phyloP scores from a whole-genome alignment of 2,329 filamentous ascomycete genomes.

The Shiraia sp. region DNA sequence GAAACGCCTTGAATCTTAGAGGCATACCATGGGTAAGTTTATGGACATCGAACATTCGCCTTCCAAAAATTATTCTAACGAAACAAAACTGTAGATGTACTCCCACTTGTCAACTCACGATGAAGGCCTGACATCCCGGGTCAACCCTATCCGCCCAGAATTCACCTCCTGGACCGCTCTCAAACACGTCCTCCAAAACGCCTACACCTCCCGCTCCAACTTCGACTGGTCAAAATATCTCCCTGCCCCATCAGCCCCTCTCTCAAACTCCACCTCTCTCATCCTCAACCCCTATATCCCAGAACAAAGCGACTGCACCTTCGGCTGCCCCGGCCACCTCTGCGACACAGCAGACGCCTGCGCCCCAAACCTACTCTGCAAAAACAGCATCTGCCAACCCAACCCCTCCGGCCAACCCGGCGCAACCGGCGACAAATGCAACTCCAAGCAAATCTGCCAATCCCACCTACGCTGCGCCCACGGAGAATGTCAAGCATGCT shows the following conservation, averaged over 20 bases:
- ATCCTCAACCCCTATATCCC: conserved; percentile 37
- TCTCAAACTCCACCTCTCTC: conserved; percentile 24
- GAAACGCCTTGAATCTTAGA: conserved; percentile 39
- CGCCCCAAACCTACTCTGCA: conserved; percentile 31
- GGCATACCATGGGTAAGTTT: conserved; percentile 42
- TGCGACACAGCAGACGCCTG: conserved; percentile 36
- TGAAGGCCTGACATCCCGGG: conserved; percentile 24
- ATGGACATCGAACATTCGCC: background rate
- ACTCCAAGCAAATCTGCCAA: conserved; percentile 34
- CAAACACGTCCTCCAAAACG: conserved; percentile 19
- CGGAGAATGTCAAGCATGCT: conserved; percentile 26
- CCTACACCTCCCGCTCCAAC: conserved; percentile 31
- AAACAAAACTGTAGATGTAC: conserved; percentile 33
- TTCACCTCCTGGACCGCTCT: conserved; percentile 31
- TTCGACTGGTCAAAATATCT: conserved; percentile 38
- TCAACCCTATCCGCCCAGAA: conserved; percentile 26
- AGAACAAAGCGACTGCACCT: conserved; percentile 29
- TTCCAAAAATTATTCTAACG: conserved; percentile 5
- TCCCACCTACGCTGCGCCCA: conserved; percentile 27
- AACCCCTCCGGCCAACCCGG: conserved; percentile 28
- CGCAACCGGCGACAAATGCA: conserved; percentile 26
- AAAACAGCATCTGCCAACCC: conserved; percentile 35
- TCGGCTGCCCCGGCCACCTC: conserved; percentile 37
- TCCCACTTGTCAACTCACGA: conserved; percentile 31
- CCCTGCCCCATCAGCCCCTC: conserved; percentile 15